Percentiles rank a stretch among this genome's conserved stretches.
phyloP scores from a whole-genome alignment of 352 stramenopile genomes.

The Phytophthora crassamura region DNA sequence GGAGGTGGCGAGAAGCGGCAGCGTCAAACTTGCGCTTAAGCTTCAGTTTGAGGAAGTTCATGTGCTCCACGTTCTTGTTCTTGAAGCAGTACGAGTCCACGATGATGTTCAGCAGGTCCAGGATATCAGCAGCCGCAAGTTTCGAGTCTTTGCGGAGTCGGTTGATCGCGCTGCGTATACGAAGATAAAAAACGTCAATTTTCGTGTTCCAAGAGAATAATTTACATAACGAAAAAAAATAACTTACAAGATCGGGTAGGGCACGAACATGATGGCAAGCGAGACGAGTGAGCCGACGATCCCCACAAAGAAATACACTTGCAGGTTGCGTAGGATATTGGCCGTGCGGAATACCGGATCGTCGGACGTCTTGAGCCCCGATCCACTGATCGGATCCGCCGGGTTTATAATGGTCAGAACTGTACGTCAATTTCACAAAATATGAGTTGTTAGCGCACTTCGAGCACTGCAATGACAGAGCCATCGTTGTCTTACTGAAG shows the following conservation, averaged over 20 bases:
- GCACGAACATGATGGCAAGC: conserved; percentile 71
- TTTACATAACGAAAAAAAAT: background rate
- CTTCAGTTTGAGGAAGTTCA: conserved; percentile 68
- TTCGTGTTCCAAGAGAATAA: background rate
- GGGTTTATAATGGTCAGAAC: conserved; percentile 81
- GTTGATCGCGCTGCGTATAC: conserved; percentile 52
- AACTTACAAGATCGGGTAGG: conserved; percentile 80
- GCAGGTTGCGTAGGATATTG: conserved; percentile 73
- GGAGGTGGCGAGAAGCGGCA: conserved; percentile 37
- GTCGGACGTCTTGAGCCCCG: conserved; percentile 57
- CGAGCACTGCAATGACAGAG: background rate
- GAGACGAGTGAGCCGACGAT: conserved; percentile 70
- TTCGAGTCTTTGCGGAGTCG: conserved; percentile 53
- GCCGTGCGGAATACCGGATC: conserved; percentile 52
- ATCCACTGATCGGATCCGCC: conserved; percentile 49
- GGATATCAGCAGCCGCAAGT: conserved; percentile 57
- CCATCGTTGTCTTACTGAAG: conserved; percentile 53
- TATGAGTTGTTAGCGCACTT: conserved; percentile 1
- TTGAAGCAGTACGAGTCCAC: no score
- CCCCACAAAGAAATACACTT: conserved; percentile 74
- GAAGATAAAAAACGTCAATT: conserved; percentile 18
- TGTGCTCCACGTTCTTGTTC: conserved; percentile 57
- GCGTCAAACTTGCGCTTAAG: conserved; percentile 62
- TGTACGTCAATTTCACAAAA: conserved; percentile 19
- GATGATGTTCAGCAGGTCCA: conserved; percentile 46